These are phyloP conservation scores for Cyberlindnera subsufficiens DNA, from an alignment of 805 yeast genomes.

Conservation along the genomic window DNA sequence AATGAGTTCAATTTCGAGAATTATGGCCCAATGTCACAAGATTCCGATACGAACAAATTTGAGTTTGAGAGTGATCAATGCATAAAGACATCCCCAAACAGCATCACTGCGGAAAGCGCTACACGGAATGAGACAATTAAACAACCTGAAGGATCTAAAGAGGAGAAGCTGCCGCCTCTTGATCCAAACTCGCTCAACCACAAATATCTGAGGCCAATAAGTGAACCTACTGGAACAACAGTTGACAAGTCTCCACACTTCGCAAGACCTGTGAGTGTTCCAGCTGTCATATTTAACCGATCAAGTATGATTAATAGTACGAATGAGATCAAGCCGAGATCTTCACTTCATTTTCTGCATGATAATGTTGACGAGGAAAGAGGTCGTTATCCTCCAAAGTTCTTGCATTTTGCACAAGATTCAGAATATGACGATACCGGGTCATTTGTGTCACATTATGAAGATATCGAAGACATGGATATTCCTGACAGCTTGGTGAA, in stretches of 20 bases:
- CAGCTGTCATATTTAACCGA: too few species aligned
- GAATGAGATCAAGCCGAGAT: too few species aligned
- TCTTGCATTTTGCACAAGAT: not conserved
- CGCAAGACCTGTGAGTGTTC: too few species aligned
- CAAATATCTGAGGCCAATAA: too few species aligned
- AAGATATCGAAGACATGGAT: constrained; percentile 9
- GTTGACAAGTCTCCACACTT: too few species aligned
- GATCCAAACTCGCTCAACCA: too few species aligned
- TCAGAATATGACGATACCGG: constrained; percentile 22
- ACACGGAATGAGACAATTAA: not conserved
- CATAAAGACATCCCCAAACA: constrained; percentile 11
- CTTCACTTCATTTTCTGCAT: too few species aligned
- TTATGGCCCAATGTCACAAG: constrained; percentile 1
- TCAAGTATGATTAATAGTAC: too few species aligned
- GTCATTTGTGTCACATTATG: constrained; percentile 23
- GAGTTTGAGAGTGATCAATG: constrained; percentile 14
- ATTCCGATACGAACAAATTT: constrained; percentile 13
- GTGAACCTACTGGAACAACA: too few species aligned
- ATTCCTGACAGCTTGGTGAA: constrained; percentile 6
- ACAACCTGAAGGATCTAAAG: too few species aligned
- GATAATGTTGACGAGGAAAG: constrained; percentile 1
- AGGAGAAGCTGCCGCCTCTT: too few species aligned
- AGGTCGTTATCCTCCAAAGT: constrained; percentile 1
- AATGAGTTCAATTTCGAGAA: constrained; percentile 36
- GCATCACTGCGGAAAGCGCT: constrained; percentile 15